Conservation (phyloP, 2,329 filamentous ascomycete genomes). For the Tolypocladium inflatum region DNA sequence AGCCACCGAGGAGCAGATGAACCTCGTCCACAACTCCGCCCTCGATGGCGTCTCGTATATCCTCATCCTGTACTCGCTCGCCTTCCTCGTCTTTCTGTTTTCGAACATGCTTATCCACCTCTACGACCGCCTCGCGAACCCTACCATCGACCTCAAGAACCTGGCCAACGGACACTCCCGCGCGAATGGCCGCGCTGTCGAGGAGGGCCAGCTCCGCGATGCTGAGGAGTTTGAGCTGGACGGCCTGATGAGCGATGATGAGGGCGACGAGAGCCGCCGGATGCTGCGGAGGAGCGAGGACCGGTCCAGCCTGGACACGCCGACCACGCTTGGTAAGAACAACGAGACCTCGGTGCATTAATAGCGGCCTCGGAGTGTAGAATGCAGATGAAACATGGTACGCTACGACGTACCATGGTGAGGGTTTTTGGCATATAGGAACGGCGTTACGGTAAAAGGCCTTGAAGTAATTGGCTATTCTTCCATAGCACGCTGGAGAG, state of each 20-base stretch:
- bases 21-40: slow-evolving; percentile 58
- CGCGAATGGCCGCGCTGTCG: slow-evolving; percentile 23
- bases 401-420: neutral
- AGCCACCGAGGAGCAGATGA: slow-evolving; percentile 94
- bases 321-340: slow-evolving; percentile 25
- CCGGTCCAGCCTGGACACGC: slow-evolving; percentile 31
- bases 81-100: slow-evolving; percentile 87
- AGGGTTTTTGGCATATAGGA: neutral
- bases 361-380: neutral
- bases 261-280: slow-evolving; percentile 46
- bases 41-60: slow-evolving; percentile 90
- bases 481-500: neutral
- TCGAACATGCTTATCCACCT: slow-evolving; percentile 76
- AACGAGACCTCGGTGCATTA: slow-evolving; percentile 18
- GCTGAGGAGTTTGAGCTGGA: slow-evolving; percentile 92
- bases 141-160: slow-evolving; percentile 23
- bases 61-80: slow-evolving; percentile 80
- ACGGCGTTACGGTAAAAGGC: neutral
- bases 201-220: slow-evolving; percentile 57
- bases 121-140: slow-evolving; percentile 56
- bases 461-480: neutral
- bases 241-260: slow-evolving; percentile 81
- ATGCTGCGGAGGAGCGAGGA: slow-evolving; percentile 23
- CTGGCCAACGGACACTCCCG: slow-evolving; percentile 24
- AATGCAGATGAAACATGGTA: neutral